A percentile compares a stretch with the other conserved stretches of the same genome.
Conservation (phyloP, 169 alveolate genomes). For the Plasmodium blacklocki region DNA sequence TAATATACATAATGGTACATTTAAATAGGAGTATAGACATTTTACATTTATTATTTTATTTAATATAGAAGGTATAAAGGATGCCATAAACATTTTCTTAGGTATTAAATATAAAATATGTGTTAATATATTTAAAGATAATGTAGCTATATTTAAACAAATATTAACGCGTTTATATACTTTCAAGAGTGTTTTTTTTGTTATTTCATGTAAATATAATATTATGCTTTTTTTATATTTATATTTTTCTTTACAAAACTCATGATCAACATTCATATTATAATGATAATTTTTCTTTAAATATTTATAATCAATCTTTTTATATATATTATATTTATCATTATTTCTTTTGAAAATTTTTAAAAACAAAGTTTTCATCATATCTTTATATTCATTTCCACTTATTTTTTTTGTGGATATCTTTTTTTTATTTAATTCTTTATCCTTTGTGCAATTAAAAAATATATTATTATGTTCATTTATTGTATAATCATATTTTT, state of each 20-base stretch:
- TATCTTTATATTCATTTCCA: constrained; percentile 43
- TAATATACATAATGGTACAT: constrained; percentile 71
- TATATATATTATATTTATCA: constrained; percentile 67
- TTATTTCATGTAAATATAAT: constrained; percentile 67
- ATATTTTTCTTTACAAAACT: constrained; percentile 37
- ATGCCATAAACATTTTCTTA: constrained; percentile 31
- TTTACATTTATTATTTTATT: constrained; percentile 74
- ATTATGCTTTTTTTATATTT: constrained; percentile 34
- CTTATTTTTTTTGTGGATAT: constrained; percentile 6
- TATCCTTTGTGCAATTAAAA: neutral
- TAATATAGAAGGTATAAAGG: constrained; percentile 58
- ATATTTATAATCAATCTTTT: constrained; percentile 50
- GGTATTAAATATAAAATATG: constrained; percentile 51
- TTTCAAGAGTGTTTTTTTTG: constrained; percentile 59
- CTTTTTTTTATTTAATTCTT: neutral
- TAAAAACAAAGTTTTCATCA: constrained; percentile 66
- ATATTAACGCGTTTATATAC: constrained; percentile 71
- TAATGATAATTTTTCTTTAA: constrained; percentile 57
- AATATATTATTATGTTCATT: neutral
- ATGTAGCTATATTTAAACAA: constrained; percentile 44
- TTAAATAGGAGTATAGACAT: constrained; percentile 48
- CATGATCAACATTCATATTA: constrained; percentile 2
- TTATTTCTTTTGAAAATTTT: constrained; percentile 52
- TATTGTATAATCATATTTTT: neutral
- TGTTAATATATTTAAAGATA: constrained; percentile 70